phyloP scores from a whole-genome alignment of 2,329 filamentous ascomycete species.

The Diaporthe destruens region DNA sequence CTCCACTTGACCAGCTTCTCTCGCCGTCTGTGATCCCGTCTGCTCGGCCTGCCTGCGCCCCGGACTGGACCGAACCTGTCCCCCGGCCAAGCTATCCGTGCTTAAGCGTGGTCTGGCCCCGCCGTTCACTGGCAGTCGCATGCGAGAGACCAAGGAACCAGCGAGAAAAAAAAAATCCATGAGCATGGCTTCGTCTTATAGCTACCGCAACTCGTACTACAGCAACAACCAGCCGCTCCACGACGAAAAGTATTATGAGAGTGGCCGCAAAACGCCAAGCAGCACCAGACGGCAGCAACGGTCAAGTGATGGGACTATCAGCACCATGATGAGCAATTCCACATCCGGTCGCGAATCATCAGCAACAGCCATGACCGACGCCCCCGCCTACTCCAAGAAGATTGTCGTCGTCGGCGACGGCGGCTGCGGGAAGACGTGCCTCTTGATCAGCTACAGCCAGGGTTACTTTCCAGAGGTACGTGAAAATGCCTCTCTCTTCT shows the following conservation, averaged over 20 bases:
- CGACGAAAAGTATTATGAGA: conserved; percentile 56
- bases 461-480: conserved; percentile 98
- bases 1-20: conserved; percentile 18
- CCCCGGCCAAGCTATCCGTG: conserved; percentile 33
- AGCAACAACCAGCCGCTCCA: conserved; percentile 51
- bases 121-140: conserved; percentile 41
- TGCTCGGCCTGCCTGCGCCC: conserved; percentile 3
- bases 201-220: conserved; percentile 69
- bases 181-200: conserved; percentile 64
- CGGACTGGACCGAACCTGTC: conserved; percentile 21
- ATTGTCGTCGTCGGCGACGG: conserved; percentile 98
- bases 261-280: conserved; percentile 40
- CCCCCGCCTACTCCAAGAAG: conserved; percentile 96
- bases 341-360: conserved; percentile 79
- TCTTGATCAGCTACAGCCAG: conserved; percentile 98
- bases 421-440: conserved; percentile 97
- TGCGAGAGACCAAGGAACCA: neutral
- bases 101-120: conserved; percentile 38
- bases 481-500: conserved; percentile 17
- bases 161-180: conserved; percentile 8
- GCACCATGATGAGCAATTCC: conserved; percentile 83
- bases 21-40: neutral
- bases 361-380: conserved; percentile 88
- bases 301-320: conserved; percentile 90
- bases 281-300: conserved; percentile 64